phyloP scores from a whole-genome alignment of 1,284 basidiomycete genomes.

The Austroboletus sp. region DNA sequence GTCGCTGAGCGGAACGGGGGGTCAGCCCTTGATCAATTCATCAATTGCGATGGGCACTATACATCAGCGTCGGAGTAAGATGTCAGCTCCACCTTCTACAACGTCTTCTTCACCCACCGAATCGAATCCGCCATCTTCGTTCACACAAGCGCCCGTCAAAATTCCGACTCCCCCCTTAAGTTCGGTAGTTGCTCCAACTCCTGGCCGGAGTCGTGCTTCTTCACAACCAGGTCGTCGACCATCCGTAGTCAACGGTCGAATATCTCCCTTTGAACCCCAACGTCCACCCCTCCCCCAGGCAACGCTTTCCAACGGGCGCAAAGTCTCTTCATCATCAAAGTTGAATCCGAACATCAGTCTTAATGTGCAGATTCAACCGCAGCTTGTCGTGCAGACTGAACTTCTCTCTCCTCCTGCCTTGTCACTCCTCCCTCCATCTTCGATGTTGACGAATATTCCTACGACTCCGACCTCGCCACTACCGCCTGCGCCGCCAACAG shows the following conservation, averaged over 20 bases:
- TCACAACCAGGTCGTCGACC: slow-evolving; percentile 66
- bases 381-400: slow-evolving; percentile 50
- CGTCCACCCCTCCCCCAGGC: slow-evolving; percentile 47
- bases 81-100: slow-evolving; percentile 49
- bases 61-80: slow-evolving; percentile 58
- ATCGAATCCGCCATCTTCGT: slow-evolving; percentile 44
- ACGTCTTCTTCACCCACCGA: slow-evolving; percentile 54
- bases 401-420: slow-evolving; percentile 38
- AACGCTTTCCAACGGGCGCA: slow-evolving; percentile 41
- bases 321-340: slow-evolving; percentile 56
- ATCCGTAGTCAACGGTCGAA: slow-evolving; percentile 44
- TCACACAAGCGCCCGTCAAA: slow-evolving; percentile 37
- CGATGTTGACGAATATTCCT: slow-evolving; percentile 50
- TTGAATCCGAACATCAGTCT: slow-evolving; percentile 41
- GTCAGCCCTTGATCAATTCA: slow-evolving; percentile 47
- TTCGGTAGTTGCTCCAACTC: slow-evolving; percentile 28
- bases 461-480: slow-evolving; percentile 69
- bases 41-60: slow-evolving; percentile 62
- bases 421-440: slow-evolving; percentile 47
- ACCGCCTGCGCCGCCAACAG: slow-evolving; percentile 60
- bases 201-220: slow-evolving; percentile 53
- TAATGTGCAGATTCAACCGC: slow-evolving; percentile 36
- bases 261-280: slow-evolving; percentile 41
- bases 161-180: slow-evolving; percentile 39
- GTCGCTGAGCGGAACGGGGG: slow-evolving; percentile 24